A percentile compares a stretch with the other conserved stretches of the same genome.
phyloP scores from a whole-genome alignment of 306 rosid genomes.

The Quercus agrifolia region DNA sequence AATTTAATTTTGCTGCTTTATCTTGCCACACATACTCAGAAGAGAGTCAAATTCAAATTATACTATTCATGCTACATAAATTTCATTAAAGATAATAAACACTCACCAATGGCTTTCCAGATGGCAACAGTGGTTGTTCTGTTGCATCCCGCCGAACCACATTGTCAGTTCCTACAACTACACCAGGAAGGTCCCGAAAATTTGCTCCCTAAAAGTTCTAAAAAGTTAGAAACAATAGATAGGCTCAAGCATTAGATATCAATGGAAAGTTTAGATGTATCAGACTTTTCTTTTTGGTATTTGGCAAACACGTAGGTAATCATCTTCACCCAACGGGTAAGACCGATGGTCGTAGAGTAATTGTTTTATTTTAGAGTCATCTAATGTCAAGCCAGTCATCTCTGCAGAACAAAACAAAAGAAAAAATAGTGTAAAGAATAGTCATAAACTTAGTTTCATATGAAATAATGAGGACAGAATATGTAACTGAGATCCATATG shows the following conservation, averaged over 20 bases:
- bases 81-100: not conserved
- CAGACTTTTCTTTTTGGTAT: constrained; percentile 88
- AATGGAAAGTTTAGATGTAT: constrained; percentile 4
- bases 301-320: constrained; percentile 72
- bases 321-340: constrained; percentile 49
- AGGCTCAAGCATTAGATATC: constrained; percentile 17
- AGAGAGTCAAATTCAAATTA: not conserved
- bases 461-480: not conserved
- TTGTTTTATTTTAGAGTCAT: constrained; percentile 21
- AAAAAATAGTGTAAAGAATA: not conserved
- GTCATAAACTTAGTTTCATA: not conserved
- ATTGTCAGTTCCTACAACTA: constrained; percentile 78
- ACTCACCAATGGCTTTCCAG: constrained; percentile 84
- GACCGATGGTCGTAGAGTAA: constrained; percentile 74
- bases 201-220: constrained; percentile 71
- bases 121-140: constrained; percentile 51
- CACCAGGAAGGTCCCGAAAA: constrained; percentile 90
- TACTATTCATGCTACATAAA: not conserved
- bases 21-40: not conserved
- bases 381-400: constrained; percentile 55
- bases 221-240: constrained; percentile 17
- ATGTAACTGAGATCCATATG: not conserved
- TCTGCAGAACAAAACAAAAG: constrained; percentile 37
- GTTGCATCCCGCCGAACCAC: constrained; percentile 65
- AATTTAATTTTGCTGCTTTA: not conserved